A percentile compares a stretch with the other conserved stretches of the same genome.
These are phyloP conservation scores for Globisporangium cederbergense DNA, from an alignment of 352 stramenopile species.

Conservation along the genomic window DNA sequence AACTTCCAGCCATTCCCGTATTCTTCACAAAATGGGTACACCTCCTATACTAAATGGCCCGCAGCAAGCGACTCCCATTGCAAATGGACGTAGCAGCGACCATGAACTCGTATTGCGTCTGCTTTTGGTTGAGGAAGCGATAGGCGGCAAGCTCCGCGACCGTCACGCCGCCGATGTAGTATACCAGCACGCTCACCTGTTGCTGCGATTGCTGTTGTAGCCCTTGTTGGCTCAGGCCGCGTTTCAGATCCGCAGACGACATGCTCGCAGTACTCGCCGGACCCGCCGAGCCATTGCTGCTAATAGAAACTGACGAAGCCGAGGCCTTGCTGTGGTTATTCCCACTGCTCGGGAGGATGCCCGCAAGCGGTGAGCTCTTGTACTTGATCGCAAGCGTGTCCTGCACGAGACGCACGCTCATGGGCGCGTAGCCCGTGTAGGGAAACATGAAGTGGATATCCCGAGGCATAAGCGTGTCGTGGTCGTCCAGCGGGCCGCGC, in stretches of 20 bases:
- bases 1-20: background rate
- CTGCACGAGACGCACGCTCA: slow-evolving; percentile 81
- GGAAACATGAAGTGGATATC: slow-evolving; percentile 88
- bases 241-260: slow-evolving; percentile 6
- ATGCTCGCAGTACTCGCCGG: background rate
- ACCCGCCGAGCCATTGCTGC: background rate
- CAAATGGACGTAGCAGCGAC: slow-evolving; percentile 71
- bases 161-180: slow-evolving; percentile 81
- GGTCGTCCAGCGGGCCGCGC: slow-evolving; percentile 39
- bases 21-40: background rate
- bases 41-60: slow-evolving; percentile 33
- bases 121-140: slow-evolving; percentile 67
- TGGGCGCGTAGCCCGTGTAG: slow-evolving; percentile 79
- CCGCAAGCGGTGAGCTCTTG: slow-evolving; percentile 28
- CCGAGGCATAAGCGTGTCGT: slow-evolving; percentile 38
- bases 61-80: slow-evolving; percentile 64
- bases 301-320: slow-evolving; percentile 7
- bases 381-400: slow-evolving; percentile 67
- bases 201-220: background rate
- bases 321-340: slow-evolving; percentile 6
- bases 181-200: slow-evolving; percentile 58
- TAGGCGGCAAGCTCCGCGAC: slow-evolving; percentile 79
- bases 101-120: slow-evolving; percentile 61
- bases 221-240: slow-evolving; percentile 1
- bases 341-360: slow-evolving; percentile 10